Percentiles rank a stretch among this genome's conserved stretches.
These are phyloP conservation scores for Diplocarpon rosae DNA, from an alignment of 2,329 filamentous ascomycete species.

Conservation along the genomic window DNA sequence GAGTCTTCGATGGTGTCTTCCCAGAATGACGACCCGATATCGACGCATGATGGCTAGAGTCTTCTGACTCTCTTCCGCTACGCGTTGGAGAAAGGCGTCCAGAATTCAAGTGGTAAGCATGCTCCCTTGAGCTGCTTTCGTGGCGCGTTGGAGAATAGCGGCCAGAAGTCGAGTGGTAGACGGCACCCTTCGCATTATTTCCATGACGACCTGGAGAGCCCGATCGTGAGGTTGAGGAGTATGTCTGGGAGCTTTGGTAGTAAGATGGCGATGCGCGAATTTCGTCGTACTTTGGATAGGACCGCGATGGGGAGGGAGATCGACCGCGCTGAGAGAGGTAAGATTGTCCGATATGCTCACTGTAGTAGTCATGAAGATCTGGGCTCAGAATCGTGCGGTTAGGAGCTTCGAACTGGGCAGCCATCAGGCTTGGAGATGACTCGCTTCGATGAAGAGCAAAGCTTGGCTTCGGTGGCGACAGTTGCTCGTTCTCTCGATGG, in stretches of 20 bases:
- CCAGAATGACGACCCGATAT: conserved; percentile 7
- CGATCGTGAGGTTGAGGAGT: not conserved
- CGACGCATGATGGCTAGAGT: not conserved
- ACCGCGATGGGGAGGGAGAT: conserved; percentile 1
- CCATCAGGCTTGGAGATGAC: conserved; percentile 16
- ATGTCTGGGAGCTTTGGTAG: not conserved
- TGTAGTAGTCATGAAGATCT: conserved; percentile 3
- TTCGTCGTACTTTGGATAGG: conserved; percentile 1
- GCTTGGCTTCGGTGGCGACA: conserved; percentile 2
- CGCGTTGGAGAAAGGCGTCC: not conserved
- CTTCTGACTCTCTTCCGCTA: not conserved
- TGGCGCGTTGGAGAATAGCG: not conserved
- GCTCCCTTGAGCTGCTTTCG: not conserved
- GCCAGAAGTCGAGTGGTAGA: not conserved
- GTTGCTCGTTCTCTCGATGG: conserved; percentile 2
- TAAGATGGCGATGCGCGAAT: conserved; percentile 1
- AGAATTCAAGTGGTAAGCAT: not conserved
- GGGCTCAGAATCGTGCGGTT: conserved; percentile 4
- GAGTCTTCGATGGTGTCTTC: conserved; percentile 13
- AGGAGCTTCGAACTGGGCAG: conserved; percentile 4
- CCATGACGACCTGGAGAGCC: not conserved
- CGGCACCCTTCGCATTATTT: not conserved
- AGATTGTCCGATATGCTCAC: not conserved
- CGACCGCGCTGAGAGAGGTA: conserved; percentile 6
- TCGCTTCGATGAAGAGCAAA: conserved; percentile 14